Conservation (phyloP, 331 rosid species). For the Erythrophleum ivorense region DNA sequence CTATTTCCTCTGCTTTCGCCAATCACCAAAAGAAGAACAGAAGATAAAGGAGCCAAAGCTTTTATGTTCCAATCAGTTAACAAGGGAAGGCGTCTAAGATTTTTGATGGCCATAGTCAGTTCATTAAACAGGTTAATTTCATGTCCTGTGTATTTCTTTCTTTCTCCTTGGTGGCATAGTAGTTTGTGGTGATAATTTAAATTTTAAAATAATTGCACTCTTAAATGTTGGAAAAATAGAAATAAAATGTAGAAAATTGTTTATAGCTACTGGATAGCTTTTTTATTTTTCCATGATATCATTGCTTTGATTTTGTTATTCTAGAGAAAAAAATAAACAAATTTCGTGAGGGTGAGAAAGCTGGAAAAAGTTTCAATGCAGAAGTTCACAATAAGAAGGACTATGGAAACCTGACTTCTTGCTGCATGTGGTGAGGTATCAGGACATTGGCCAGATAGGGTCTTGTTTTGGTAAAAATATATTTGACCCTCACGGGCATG, state of each 20-base stretch:
- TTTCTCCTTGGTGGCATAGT: conserved; percentile 11
- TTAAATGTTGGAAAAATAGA: not conserved
- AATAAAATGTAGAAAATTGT: not conserved
- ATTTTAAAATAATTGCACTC: not conserved
- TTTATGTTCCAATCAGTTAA: too few species aligned
- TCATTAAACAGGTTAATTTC: not conserved
- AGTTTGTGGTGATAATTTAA: too few species aligned
- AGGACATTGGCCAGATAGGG: conserved; percentile 88
- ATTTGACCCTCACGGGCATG: conserved; percentile 93
- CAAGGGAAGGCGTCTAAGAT: too few species aligned
- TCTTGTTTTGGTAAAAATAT: conserved; percentile 94
- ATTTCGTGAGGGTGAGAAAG: conserved; percentile 81
- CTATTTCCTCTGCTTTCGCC: too few species aligned
- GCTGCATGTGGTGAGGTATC: conserved; percentile 90
- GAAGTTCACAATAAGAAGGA: conserved; percentile 91
- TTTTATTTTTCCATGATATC: conserved; percentile 25
- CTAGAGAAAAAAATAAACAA: conserved; percentile 86
- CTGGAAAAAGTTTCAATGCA: conserved; percentile 89
- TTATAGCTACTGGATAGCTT: not conserved
- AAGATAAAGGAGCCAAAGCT: too few species aligned
- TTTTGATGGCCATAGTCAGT: too few species aligned
- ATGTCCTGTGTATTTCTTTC: too few species aligned
- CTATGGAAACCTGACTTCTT: conserved; percentile 91
- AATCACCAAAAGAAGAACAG: too few species aligned
- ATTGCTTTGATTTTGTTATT: conserved; percentile 25